phyloP scores from a whole-genome alignment of 2,329 filamentous ascomycete genomes.

The Curvularia lunata region DNA sequence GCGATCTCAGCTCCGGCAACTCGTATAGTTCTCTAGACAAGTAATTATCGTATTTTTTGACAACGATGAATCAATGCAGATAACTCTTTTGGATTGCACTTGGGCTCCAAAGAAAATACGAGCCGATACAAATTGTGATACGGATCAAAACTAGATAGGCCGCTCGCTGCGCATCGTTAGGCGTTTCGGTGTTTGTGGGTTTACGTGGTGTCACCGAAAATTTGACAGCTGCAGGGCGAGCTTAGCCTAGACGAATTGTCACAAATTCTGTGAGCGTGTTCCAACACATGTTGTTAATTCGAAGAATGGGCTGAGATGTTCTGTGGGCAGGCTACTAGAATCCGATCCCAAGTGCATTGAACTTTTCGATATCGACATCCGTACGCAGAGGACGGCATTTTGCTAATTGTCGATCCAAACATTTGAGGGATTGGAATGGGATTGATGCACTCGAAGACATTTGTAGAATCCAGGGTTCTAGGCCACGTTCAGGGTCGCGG shows the following conservation, averaged over 20 bases:
- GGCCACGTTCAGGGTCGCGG: background rate
- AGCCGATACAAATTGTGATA: background rate
- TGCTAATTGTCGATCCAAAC: background rate
- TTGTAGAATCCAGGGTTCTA: background rate
- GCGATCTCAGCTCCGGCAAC: background rate
- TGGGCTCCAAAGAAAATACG: background rate
- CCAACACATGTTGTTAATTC: background rate
- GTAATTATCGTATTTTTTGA: background rate
- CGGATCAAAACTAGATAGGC: background rate
- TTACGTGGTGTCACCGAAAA: background rate
- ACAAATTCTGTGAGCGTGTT: background rate
- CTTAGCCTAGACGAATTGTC: background rate
- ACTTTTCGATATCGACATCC: background rate
- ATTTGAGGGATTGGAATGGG: background rate
- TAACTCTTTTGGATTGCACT: background rate
- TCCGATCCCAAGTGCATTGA: background rate
- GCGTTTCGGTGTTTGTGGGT: background rate
- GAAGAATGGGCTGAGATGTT: background rate
- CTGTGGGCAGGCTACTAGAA: background rate
- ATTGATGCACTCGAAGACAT: background rate
- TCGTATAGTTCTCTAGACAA: background rate
- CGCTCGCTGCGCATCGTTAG: background rate
- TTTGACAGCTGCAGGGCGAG: background rate
- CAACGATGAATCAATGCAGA: background rate
- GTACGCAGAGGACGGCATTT: background rate